Evolutionary conservation across 352 stramenopile species (phyloP).

Genomic region (Lagenidium sp.): DNA sequence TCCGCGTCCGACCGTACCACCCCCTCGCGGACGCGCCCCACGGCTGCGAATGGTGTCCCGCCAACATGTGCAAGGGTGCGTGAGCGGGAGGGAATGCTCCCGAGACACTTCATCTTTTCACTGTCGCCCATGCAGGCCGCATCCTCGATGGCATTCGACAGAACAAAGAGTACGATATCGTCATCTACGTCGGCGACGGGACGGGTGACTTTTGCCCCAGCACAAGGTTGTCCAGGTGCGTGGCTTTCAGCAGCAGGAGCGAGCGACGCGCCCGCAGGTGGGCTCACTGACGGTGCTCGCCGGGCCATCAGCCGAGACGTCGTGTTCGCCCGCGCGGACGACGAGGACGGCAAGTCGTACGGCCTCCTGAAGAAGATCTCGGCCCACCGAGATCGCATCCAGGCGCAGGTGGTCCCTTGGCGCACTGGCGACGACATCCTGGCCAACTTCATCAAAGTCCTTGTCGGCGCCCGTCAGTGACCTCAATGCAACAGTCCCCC

Average conservation of each 20-base stretch:
- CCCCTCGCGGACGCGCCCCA: conserved; percentile 23
- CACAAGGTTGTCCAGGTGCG: conserved; percentile 40
- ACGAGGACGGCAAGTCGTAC: conserved; percentile 33
- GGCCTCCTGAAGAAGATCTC: conserved; percentile 47
- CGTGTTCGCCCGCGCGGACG: conserved; percentile 50
- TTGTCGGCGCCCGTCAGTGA: no score
- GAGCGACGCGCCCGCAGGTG: no score
- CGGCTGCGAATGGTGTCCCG: conserved; percentile 42
- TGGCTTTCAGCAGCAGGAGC: no score
- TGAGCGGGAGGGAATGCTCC: neutral
- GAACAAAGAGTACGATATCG: conserved; percentile 20
- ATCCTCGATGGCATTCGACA: conserved; percentile 46
- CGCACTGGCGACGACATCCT: conserved; percentile 55
- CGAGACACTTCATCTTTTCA: neutral
- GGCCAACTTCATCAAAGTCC: conserved; percentile 34
- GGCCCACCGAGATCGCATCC: conserved; percentile 19
- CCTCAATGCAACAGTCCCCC: no score
- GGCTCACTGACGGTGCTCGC: no score
- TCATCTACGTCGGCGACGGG: conserved; percentile 73
- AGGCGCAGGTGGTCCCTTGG: conserved; percentile 46
- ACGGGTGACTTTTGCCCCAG: conserved; percentile 59
- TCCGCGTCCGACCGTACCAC: conserved; percentile 54
- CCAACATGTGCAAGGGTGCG: conserved; percentile 78
- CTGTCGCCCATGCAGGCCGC: conserved; percentile 5
- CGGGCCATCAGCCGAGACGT: conserved; percentile 30